phyloP scores from a whole-genome alignment of 805 yeast species.

The Candida maris region DNA sequence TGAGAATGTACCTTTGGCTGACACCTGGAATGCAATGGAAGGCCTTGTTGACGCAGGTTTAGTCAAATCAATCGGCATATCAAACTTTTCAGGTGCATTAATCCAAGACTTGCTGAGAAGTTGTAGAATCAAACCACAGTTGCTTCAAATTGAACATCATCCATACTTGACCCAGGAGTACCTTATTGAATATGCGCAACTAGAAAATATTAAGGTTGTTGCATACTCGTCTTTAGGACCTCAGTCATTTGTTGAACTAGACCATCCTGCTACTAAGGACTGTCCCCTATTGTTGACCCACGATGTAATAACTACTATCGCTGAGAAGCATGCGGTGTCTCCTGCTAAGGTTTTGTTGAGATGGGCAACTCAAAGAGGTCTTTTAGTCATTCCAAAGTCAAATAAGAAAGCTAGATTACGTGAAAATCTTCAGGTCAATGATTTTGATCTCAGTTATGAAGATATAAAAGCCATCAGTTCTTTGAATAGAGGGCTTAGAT shows the following conservation, averaged over 20 bases:
- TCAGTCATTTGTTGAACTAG: conserved; percentile 69
- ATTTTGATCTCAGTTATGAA: conserved; percentile 46
- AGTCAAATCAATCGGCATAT: conserved; percentile 76
- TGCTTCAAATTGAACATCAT: conserved; percentile 86
- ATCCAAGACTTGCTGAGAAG: conserved; percentile 68
- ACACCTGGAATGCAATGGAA: conserved; percentile 79
- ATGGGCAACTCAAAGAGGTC: conserved; percentile 80
- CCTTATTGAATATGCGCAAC: conserved; percentile 56
- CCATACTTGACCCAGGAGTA: conserved; percentile 80
- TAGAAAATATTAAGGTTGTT: conserved; percentile 59
- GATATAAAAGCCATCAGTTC: conserved; percentile 53
- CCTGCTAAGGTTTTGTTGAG: conserved; percentile 70
- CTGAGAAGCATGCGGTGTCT: conserved; percentile 48
- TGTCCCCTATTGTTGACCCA: conserved; percentile 57
- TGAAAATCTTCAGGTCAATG: conserved; percentile 56
- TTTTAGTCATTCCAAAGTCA: conserved; percentile 81
- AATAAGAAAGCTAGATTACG: conserved; percentile 60
- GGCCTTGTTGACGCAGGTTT: conserved; percentile 50
- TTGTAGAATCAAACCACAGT: conserved; percentile 69
- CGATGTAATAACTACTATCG: conserved; percentile 49
- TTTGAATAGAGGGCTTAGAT: conserved; percentile 69
- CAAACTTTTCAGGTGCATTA: conserved; percentile 70
- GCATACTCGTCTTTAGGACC: conserved; percentile 90
- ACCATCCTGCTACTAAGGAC: conserved; percentile 47
- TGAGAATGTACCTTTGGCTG: conserved; percentile 66